These are phyloP conservation scores for Penicillium roqueforti DNA, from an alignment of 495 filamentous ascomycete species.

Conservation along the genomic window DNA sequence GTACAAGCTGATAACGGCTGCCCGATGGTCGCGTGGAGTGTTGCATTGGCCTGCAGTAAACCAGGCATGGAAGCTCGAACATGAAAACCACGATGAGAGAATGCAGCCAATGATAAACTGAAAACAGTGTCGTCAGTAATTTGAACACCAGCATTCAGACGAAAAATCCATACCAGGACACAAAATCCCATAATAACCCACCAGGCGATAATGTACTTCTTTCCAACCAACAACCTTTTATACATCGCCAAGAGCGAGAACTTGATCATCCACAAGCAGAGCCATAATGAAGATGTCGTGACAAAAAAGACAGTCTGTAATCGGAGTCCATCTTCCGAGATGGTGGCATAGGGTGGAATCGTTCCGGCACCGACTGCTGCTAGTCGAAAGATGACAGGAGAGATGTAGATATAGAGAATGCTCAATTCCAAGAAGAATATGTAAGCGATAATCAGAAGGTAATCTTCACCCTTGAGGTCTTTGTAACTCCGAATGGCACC, in stretches of 20 bases:
- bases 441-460: conserved; percentile 26
- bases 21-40: conserved; percentile 27
- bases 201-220: conserved; percentile 25
- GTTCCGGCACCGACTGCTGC: conserved; percentile 4
- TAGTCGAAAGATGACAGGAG: conserved; percentile 27
- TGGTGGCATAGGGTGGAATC: conserved; percentile 16
- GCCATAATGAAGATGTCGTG: conserved; percentile 42
- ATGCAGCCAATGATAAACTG: conserved; percentile 34
- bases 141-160: not conserved
- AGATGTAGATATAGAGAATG: conserved; percentile 34
- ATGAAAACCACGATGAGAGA: conserved; percentile 36
- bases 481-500: conserved; percentile 9
- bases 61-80: conserved; percentile 35
- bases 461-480: conserved; percentile 29
- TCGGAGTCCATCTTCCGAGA: conserved; percentile 21
- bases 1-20: conserved; percentile 39
- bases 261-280: conserved; percentile 46
- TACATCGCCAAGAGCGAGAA: conserved; percentile 43
- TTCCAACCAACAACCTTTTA: conserved; percentile 32
- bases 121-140: not conserved
- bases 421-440: conserved; percentile 29
- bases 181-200: conserved; percentile 36
- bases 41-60: conserved; percentile 34
- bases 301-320: conserved; percentile 41
- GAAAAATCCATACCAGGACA: conserved; percentile 28